phyloP scores from a whole-genome alignment of 1,139 yeast genomes.

The Eremothecium cymbalariae region DNA sequence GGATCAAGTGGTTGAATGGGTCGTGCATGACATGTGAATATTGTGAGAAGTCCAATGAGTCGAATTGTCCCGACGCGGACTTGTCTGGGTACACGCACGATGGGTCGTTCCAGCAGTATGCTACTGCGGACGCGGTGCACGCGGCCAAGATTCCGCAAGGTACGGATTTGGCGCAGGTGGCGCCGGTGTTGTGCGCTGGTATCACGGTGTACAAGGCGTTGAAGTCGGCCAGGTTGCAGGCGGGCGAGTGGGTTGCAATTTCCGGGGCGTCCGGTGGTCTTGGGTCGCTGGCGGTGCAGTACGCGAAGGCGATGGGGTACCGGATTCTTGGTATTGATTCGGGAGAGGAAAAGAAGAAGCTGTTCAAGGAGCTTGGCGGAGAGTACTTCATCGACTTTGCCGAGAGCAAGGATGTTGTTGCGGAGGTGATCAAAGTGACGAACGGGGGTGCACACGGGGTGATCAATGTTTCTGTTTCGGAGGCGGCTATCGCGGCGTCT shows the following conservation, averaged over 20 bases:
- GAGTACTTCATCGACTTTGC: conserved; percentile 63
- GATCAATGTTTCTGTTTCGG: conserved; percentile 73
- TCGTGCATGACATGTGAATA: conserved; percentile 68
- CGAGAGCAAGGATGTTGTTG: conserved; percentile 43
- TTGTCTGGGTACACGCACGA: conserved; percentile 75
- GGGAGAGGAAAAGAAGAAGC: conserved; percentile 55
- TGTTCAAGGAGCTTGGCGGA: conserved; percentile 55
- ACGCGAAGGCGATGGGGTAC: conserved; percentile 75
- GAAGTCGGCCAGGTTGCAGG: conserved; percentile 53
- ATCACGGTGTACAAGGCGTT: conserved; percentile 78
- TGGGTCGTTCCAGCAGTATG: conserved; percentile 79
- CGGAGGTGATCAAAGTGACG: conserved; percentile 50
- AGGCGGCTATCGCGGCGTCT: conserved; percentile 61
- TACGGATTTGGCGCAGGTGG: conserved; percentile 61
- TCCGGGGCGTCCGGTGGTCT: conserved; percentile 85
- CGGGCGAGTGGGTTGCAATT: conserved; percentile 76
- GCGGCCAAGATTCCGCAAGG: conserved; percentile 71
- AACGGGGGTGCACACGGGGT: conserved; percentile 76
- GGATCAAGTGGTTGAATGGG: conserved; percentile 66
- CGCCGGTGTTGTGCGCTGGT: conserved; percentile 81
- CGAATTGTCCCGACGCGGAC: conserved; percentile 61
- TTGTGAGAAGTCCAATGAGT: conserved; percentile 60
- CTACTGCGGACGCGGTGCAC: conserved; percentile 78
- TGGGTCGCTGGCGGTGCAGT: conserved; percentile 73
- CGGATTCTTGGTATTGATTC: conserved; percentile 72